Evolutionary conservation across 225 moss, liverwort and hornwort species (phyloP).

Genomic region (Polytrichum commune): DNA sequence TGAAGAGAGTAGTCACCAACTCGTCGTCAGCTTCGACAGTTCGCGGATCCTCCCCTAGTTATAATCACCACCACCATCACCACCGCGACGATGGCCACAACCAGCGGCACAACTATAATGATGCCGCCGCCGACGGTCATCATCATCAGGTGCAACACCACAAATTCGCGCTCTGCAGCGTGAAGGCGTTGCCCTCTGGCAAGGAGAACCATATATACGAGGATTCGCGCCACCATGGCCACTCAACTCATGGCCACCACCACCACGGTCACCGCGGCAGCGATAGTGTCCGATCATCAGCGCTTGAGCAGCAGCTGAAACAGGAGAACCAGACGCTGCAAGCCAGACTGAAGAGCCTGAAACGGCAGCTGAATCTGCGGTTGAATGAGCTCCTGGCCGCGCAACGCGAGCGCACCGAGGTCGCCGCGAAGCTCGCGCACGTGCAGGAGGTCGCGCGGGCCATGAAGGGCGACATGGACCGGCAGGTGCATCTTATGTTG

Average conservation of each 20-base stretch:
- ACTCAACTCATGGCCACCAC: no score
- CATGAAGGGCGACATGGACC: constrained; percentile 29
- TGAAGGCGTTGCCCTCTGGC: constrained; percentile 11
- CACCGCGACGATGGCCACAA: no score
- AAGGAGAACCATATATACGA: constrained; percentile 3
- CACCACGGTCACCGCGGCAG: no score
- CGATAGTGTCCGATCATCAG: no score
- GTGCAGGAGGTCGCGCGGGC: constrained; percentile 16
- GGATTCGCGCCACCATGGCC: constrained; percentile 20
- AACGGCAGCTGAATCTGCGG: constrained; percentile 29
- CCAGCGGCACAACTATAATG: no score
- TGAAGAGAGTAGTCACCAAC: no score
- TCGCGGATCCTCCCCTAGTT: no score
- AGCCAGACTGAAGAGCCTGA: constrained; percentile 31
- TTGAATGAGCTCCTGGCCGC: constrained; percentile 24
- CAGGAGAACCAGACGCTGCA: constrained; percentile 34
- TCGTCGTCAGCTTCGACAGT: no score
- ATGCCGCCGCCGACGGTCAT: no score
- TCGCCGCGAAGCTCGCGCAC: constrained; percentile 21
- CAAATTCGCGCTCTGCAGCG: constrained; percentile 29
- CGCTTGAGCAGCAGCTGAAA: constrained; percentile 22
- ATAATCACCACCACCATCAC: no score
- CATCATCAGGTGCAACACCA: constrained; percentile 1
- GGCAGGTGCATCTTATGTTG: no score
- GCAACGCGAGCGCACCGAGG: constrained; percentile 26